Evolutionary conservation across 345 rosid genomes (phyloP).

Genomic region (Luvunga scandens): DNA sequence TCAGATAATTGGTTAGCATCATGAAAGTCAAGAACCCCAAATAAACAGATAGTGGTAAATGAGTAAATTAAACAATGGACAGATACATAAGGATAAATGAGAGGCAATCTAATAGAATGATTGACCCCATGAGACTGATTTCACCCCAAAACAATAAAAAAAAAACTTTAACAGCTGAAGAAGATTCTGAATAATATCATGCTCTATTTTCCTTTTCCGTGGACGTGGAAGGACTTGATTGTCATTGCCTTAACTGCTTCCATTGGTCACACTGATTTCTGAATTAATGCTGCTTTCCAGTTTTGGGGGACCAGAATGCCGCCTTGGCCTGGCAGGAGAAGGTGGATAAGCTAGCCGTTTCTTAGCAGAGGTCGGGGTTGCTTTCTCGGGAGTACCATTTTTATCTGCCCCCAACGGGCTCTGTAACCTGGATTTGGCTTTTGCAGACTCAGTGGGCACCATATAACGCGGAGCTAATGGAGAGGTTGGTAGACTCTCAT

Average conservation of each 20-base stretch:
- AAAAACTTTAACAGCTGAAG: slow-evolving; percentile 5
- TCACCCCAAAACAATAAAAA: slow-evolving; percentile 18
- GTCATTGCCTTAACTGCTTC: slow-evolving; percentile 26
- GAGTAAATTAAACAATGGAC: slow-evolving; percentile 2
- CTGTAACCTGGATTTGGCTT: slow-evolving; percentile 72
- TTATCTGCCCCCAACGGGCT: slow-evolving; percentile 45
- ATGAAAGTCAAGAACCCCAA: slow-evolving; percentile 14
- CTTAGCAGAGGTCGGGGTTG: slow-evolving; percentile 40
- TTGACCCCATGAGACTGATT: slow-evolving; percentile 6
- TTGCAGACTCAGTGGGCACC: slow-evolving; percentile 86
- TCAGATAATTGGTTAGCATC: slow-evolving; percentile 13
- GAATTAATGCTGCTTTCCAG: slow-evolving; percentile 45
- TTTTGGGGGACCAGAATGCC: slow-evolving; percentile 82
- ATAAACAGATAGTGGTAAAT: not conserved
- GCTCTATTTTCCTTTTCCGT: not conserved
- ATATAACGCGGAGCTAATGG: slow-evolving; percentile 76
- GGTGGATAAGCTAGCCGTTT: slow-evolving; percentile 79
- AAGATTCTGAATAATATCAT: slow-evolving; percentile 1
- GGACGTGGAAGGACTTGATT: not conserved
- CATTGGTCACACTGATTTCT: slow-evolving; percentile 39
- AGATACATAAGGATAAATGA: slow-evolving; percentile 9
- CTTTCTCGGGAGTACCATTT: slow-evolving; percentile 57
- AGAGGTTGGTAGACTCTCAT: slow-evolving; percentile 70
- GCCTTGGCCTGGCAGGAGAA: slow-evolving; percentile 70
- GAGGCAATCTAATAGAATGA: slow-evolving; percentile 4